Evolutionary conservation across 1,284 basidiomycete genomes (phyloP), one percentile per base, ranked within the genome.

Genomic region (Moesziomyces parantarcticus): DNA sequence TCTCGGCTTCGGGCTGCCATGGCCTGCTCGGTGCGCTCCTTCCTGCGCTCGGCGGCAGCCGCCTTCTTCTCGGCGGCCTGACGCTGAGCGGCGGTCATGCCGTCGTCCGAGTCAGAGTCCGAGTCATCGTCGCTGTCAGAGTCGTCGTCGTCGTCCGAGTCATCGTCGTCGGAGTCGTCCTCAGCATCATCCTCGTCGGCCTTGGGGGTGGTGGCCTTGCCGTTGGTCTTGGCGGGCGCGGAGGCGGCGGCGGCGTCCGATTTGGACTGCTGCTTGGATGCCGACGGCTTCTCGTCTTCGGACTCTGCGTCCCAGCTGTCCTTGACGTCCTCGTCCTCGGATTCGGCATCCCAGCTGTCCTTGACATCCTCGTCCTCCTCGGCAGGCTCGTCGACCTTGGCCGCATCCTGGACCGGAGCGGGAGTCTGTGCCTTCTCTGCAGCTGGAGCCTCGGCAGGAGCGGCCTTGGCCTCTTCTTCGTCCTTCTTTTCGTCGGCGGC

Each of bases 1-100:
- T 98, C 94, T 84, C 92, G 94, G 84, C 86, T 93, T 58, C 93
- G 87, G 6, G 92, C 92, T 34, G 94, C 93, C 75, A 97, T 85
- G 9, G 96, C 95, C 32, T 90, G 91, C 84, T 93, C 90, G 81
- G 91, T 91, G 9, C 92, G 91, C 78, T 94, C 92, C 55, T 90
- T 89, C 56, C 92, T 88, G 43, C 93, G 89, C 39, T 89, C 90
- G 46, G 91, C 90, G 11, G 94, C 93, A 73, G 93, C 92, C 0
- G 90, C 91, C 85, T 96, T 97, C 74, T 87, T 87, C 84, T 92
- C 88, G 46, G 90, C 90, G 14, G 89, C 89, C 83, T 92, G 86
- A 63, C 88, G 88, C 70, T 85, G 81, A 13, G 83, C 80, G 11
- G 76, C 67, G 3, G 85, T 85, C 42, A 85, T 58, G 13, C 77